These are phyloP conservation scores for Aspergillus japonicus DNA, from an alignment of 2,329 filamentous ascomycete genomes.

Conservation along the genomic window DNA sequence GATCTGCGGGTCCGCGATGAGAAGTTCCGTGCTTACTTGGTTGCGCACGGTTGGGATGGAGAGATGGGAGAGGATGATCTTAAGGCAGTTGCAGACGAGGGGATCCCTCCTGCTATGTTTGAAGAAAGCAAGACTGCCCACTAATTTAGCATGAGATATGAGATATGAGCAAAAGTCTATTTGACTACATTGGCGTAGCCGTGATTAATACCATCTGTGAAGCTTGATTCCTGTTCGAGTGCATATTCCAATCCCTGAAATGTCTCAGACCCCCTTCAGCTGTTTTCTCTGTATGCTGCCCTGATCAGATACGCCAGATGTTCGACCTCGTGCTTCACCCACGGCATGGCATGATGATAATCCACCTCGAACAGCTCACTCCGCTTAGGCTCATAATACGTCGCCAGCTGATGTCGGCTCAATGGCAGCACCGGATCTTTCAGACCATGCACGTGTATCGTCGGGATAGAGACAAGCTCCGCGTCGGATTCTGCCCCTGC, in stretches of 20 bases:
- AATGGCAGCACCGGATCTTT: slow-evolving; percentile 19
- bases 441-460: slow-evolving; percentile 23
- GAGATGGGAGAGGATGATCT: slow-evolving; percentile 1
- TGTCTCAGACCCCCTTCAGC: background rate
- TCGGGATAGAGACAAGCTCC: slow-evolving; percentile 14
- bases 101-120: background rate
- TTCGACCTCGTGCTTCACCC: slow-evolving; percentile 20
- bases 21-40: background rate
- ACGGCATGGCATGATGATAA: slow-evolving; percentile 28
- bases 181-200: background rate
- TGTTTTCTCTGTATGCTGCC: slow-evolving; percentile 11
- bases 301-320: slow-evolving; percentile 17
- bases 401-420: slow-evolving; percentile 17
- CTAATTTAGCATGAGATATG: background rate
- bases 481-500: background rate
- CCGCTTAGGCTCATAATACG: slow-evolving; percentile 14
- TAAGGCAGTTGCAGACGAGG: background rate
- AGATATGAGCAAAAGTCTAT: background rate
- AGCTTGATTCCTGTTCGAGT: no score
- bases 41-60: background rate
- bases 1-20: slow-evolving; percentile 3
- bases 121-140: background rate
- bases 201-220: background rate
- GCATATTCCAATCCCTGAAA: background rate
- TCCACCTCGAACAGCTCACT: slow-evolving; percentile 19